These are phyloP conservation scores for Penicillium diatomitis DNA, from an alignment of 495 filamentous ascomycete genomes.

Conservation along the genomic window DNA sequence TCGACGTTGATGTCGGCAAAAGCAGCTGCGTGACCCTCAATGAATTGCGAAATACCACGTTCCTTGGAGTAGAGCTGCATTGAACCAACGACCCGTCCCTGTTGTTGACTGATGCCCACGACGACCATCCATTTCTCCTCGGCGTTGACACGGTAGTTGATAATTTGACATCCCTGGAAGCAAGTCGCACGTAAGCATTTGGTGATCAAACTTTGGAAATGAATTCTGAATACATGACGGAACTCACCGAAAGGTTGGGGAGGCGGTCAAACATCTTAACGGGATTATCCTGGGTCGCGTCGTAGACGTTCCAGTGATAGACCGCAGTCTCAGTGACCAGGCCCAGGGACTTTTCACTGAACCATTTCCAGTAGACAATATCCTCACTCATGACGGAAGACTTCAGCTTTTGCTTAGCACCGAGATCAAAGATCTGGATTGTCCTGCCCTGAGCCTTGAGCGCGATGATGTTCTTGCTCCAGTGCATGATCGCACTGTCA, in stretches of 20 bases:
- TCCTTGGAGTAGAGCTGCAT: constrained; percentile 97
- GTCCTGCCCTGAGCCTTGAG: constrained; percentile 86
- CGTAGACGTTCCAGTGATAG: constrained; percentile 96
- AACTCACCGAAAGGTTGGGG: constrained; percentile 70
- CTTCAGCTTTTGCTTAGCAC: constrained; percentile 84
- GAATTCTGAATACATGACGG: background rate
- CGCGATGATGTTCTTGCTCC: constrained; percentile 89
- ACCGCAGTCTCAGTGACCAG: constrained; percentile 83
- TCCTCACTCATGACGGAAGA: constrained; percentile 93
- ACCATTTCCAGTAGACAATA: constrained; percentile 98
- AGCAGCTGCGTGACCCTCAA: constrained; percentile 93
- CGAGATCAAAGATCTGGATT: constrained; percentile 95
- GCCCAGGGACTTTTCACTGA: constrained; percentile 76
- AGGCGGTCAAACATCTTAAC: constrained; percentile 91
- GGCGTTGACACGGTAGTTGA: constrained; percentile 95
- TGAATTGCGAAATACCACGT: constrained; percentile 91
- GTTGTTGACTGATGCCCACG: constrained; percentile 87
- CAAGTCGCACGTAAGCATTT: background rate
- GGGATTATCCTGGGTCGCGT: constrained; percentile 63
- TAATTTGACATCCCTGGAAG: constrained; percentile 83
- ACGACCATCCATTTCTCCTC: constrained; percentile 98
- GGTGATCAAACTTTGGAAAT: background rate
- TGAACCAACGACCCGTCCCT: constrained; percentile 85
- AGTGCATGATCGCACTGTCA: constrained; percentile 99
- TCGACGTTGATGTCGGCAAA: constrained; percentile 87